Percentiles rank a stretch among this genome's conserved stretches.
phyloP scores from a whole-genome alignment of 2,329 filamentous ascomycete species.

The Trichoderma breve region DNA sequence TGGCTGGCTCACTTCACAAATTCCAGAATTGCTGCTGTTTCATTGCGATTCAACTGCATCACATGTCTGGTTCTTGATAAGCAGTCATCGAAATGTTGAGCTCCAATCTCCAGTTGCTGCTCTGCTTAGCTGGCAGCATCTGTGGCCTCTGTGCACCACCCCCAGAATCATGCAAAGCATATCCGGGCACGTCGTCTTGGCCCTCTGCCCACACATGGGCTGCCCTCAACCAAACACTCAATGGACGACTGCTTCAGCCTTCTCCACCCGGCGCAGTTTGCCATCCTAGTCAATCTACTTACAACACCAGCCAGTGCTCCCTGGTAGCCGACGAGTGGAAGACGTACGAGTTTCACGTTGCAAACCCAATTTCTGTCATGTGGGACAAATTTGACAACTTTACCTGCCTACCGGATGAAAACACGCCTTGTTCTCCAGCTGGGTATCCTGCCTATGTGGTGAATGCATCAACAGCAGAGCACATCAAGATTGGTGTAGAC shows the following conservation, averaged over 20 bases:
- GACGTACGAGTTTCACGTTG: conserved; percentile 30
- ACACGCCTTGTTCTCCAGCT: conserved; percentile 33
- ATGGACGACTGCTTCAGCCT: conserved; percentile 43
- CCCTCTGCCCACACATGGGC: conserved; percentile 46
- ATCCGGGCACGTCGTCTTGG: conserved; percentile 47
- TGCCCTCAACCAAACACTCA: conserved; percentile 44
- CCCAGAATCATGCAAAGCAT: conserved; percentile 43
- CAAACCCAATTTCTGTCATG: conserved; percentile 34
- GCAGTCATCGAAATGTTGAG: not conserved
- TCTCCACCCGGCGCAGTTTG: conserved; percentile 37
- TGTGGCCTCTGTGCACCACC: not conserved
- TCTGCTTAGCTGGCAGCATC: not conserved
- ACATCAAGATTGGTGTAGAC: conserved; percentile 37
- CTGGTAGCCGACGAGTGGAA: conserved; percentile 28
- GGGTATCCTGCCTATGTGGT: conserved; percentile 40
- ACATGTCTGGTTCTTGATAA: not conserved
- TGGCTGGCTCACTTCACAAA: not conserved
- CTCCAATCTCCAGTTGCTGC: not conserved
- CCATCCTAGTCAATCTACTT: conserved; percentile 29
- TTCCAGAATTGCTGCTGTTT: not conserved
- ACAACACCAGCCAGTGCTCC: conserved; percentile 32
- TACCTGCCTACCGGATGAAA: conserved; percentile 46
- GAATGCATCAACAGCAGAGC: conserved; percentile 34
- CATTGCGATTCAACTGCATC: not conserved
- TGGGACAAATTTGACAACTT: conserved; percentile 48